Percentiles rank a stretch among this genome's conserved stretches.
Evolutionary conservation across 441 rosid genomes (phyloP).

Genomic region (Adansonia rubrostipa): DNA sequence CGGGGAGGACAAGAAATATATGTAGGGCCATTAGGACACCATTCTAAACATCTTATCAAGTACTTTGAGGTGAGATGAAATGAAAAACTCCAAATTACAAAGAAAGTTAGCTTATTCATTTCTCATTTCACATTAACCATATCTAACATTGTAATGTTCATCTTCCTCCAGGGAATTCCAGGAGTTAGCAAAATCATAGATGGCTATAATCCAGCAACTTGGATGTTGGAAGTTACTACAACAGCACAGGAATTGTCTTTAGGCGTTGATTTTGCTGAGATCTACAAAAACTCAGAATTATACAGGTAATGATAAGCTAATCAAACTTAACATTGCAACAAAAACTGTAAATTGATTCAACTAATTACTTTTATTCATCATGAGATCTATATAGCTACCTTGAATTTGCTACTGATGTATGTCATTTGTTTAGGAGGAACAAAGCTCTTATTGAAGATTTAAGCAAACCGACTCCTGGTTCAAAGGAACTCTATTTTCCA

Average conservation of each 20-base stretch:
- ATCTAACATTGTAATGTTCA: not conserved
- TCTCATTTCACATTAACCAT: not conserved
- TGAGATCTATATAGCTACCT: not conserved
- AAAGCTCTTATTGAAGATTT: constrained; percentile 63
- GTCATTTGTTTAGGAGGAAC: constrained; percentile 59
- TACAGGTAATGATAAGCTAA: constrained; percentile 47
- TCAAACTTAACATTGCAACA: not conserved
- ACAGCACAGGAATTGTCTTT: constrained; percentile 61
- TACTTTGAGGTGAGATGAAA: constrained; percentile 67
- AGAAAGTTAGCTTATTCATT: not conserved
- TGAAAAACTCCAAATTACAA: not conserved
- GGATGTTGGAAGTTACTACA: constrained; percentile 81
- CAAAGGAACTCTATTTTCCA: constrained; percentile 68
- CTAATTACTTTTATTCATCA: not conserved
- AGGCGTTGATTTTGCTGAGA: constrained; percentile 60
- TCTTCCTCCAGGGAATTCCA: constrained; percentile 49
- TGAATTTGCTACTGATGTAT: not conserved
- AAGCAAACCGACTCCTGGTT: constrained; percentile 57
- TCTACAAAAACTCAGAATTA: constrained; percentile 66
- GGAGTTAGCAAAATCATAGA: constrained; percentile 70
- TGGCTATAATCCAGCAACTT: constrained; percentile 86
- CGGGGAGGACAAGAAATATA: constrained; percentile 84
- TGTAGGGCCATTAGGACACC: constrained; percentile 77
- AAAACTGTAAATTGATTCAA: not conserved
- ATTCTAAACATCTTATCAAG: constrained; percentile 56